phyloP scores from a whole-genome alignment of 495 filamentous ascomycete genomes.

The Talaromyces thailandensis region DNA sequence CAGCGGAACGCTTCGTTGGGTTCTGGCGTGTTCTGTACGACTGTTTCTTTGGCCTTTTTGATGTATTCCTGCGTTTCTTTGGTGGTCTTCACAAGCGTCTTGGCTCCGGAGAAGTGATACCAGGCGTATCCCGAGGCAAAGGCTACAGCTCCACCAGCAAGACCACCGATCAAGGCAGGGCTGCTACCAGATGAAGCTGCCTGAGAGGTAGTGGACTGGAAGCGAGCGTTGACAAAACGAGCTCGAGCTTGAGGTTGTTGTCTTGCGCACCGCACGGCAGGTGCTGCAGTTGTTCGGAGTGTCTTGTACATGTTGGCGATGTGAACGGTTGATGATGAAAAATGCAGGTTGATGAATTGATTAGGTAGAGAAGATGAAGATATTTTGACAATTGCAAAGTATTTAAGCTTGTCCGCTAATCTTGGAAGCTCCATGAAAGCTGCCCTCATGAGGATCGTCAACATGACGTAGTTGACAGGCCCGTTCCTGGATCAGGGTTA shows the following conservation, averaged over 20 bases:
- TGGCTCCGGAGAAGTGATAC: slow-evolving; percentile 53
- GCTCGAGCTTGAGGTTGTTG: slow-evolving; percentile 10
- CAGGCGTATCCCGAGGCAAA: slow-evolving; percentile 38
- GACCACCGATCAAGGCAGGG: slow-evolving; percentile 28
- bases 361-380: background rate
- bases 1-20: slow-evolving; percentile 48
- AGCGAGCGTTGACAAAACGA: slow-evolving; percentile 19
- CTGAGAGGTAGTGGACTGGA: slow-evolving; percentile 31
- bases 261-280: slow-evolving; percentile 13
- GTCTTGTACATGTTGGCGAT: background rate
- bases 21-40: slow-evolving; percentile 46
- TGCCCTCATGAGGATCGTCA: background rate
- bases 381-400: background rate
- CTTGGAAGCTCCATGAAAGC: background rate
- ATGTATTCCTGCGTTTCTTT: slow-evolving; percentile 43
- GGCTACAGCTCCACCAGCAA: slow-evolving; percentile 42
- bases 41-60: slow-evolving; percentile 36
- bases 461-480: background rate
- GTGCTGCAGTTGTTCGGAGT: slow-evolving; percentile 12
- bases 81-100: slow-evolving; percentile 39
- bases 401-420: background rate
- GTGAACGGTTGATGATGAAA: background rate
- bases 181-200: slow-evolving; percentile 16
- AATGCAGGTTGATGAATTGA: background rate
- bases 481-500: background rate